Conservation (phyloP, 106 monocot species). For the Dendrobium officinale region DNA sequence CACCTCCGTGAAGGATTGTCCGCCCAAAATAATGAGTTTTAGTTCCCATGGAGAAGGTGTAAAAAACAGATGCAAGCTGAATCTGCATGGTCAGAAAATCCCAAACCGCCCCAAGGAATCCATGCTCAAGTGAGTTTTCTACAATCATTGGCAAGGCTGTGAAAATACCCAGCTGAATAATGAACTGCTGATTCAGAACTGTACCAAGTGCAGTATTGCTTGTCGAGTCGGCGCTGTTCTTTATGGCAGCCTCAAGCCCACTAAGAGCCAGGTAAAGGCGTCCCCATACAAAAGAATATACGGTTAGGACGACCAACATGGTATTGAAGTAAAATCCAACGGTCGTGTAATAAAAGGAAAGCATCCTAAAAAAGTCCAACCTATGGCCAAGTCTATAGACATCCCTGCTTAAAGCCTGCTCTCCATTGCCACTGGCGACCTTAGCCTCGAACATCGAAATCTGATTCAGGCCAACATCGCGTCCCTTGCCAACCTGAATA, state of each 20-base stretch:
- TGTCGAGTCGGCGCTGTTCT: slow-evolving; percentile 25
- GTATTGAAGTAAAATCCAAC: slow-evolving; percentile 80
- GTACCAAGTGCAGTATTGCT: slow-evolving; percentile 47
- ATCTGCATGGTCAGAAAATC: slow-evolving; percentile 94
- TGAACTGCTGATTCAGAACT: slow-evolving; percentile 70
- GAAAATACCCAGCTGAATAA: slow-evolving; percentile 54
- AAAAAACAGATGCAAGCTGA: slow-evolving; percentile 83
- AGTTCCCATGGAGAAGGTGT: slow-evolving; percentile 70
- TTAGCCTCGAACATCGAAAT: slow-evolving; percentile 94
- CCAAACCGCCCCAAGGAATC: slow-evolving; percentile 67
- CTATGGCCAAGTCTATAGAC: slow-evolving; percentile 89
- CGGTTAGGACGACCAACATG: slow-evolving; percentile 60
- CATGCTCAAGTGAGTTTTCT: slow-evolving; percentile 64
- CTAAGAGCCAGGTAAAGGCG: slow-evolving; percentile 53
- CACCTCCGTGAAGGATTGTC: slow-evolving; percentile 85
- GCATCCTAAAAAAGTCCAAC: slow-evolving; percentile 83
- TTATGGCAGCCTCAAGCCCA: slow-evolving; percentile 50
- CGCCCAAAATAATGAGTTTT: slow-evolving; percentile 58
- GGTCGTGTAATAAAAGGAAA: slow-evolving; percentile 68
- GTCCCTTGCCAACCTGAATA: slow-evolving; percentile 81
- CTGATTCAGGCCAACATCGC: slow-evolving; percentile 66
- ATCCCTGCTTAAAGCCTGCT: slow-evolving; percentile 75
- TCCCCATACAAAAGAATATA: slow-evolving; percentile 61
- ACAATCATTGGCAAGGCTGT: slow-evolving; percentile 68
- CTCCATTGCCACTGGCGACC: slow-evolving; percentile 77